Conservation (phyloP, 306 rosid species). For the Dryas drummondii region DNA sequence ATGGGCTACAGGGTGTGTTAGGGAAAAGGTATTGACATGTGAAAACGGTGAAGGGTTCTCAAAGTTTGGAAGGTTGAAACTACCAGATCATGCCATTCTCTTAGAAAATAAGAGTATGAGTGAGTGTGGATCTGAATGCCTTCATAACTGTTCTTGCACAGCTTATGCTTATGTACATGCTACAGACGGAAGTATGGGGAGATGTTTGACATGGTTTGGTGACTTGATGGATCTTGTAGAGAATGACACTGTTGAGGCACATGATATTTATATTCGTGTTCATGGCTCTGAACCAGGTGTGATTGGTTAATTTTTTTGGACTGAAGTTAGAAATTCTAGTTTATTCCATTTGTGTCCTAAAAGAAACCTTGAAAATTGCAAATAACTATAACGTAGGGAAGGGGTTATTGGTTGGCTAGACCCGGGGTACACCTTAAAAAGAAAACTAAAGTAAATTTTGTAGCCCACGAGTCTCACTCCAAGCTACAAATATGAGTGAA, state of each 20-base stretch:
- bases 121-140: slow-evolving; percentile 43
- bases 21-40: too few species aligned
- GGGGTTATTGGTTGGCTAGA: too few species aligned
- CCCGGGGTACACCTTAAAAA: too few species aligned
- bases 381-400: too few species aligned
- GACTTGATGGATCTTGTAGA: background rate
- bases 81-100: background rate
- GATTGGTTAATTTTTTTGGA: background rate
- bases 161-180: slow-evolving; percentile 46
- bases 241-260: background rate
- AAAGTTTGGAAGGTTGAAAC: background rate
- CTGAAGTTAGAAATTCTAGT: too few species aligned
- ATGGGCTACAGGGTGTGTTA: too few species aligned
- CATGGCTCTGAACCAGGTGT: background rate
- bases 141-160: slow-evolving; percentile 52
- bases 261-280: background rate
- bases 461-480: too few species aligned
- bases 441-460: too few species aligned
- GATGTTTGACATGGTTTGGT: background rate
- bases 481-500: background rate
- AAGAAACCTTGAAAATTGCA: background rate
- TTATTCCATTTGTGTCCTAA: too few species aligned
- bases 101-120: slow-evolving; percentile 17
- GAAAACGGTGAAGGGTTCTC: background rate
- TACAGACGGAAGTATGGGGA: background rate